Evolutionary conservation across 306 rosid genomes (phyloP).

Genomic region (Cicer bijugum): DNA sequence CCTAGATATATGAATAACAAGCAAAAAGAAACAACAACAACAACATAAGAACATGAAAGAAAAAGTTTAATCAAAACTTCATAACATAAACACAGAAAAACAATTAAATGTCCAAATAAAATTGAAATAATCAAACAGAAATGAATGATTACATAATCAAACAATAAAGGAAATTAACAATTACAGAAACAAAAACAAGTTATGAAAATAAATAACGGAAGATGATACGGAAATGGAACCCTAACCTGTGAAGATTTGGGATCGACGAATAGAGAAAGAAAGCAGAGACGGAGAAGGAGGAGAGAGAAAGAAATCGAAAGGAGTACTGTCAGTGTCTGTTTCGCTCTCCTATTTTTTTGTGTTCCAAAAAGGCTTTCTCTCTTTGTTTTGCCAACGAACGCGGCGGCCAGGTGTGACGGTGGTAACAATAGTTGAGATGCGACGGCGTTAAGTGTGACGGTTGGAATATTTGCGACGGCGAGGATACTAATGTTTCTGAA

Average conservation of each 20-base stretch:
- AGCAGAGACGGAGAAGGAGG: constrained; percentile 45
- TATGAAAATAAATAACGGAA: not conserved
- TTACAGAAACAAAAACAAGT: not conserved
- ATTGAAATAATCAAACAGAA: not conserved
- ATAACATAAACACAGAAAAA: not conserved
- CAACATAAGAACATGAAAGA: too few relatives aligned
- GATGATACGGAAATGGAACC: constrained; percentile 47
- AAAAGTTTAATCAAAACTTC: not conserved
- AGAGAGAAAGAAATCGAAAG: constrained; percentile 31
- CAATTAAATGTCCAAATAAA: not conserved
- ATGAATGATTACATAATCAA: not conserved
- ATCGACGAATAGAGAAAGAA: constrained; percentile 53
- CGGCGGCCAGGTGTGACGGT: not conserved
- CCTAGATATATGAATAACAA: constrained; percentile 41
- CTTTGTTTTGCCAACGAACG: constrained; percentile 62
- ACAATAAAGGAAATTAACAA: not conserved
- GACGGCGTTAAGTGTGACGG: too few relatives aligned
- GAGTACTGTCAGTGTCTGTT: constrained; percentile 11
- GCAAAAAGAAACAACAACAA: constrained; percentile 14
- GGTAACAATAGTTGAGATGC: too few relatives aligned
- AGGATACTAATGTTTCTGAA: too few relatives aligned
- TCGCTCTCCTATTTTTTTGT: constrained; percentile 27
- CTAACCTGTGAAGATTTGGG: constrained; percentile 66
- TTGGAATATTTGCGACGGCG: too few relatives aligned
- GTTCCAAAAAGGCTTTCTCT: constrained; percentile 50